A percentile compares a stretch with the other conserved stretches of the same genome.
Conservation (phyloP, 805 yeast species). For the Sugiyamaella americana region DNA sequence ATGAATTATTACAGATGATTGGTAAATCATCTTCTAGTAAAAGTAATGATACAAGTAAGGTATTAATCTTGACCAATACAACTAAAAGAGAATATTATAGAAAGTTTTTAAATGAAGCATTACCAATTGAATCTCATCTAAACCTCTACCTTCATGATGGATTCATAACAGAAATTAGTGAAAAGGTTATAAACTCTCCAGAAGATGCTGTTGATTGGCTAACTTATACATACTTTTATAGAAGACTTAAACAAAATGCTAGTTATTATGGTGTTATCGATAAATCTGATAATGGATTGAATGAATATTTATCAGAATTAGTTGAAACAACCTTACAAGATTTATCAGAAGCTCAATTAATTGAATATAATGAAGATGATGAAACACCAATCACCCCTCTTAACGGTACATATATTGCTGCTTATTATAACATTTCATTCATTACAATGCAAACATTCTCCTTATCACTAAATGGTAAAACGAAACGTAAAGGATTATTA, state of each 20-base stretch:
- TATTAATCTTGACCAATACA: slow-evolving; percentile 50
- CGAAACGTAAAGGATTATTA: slow-evolving; percentile 55
- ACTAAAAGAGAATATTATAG: slow-evolving; percentile 57
- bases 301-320: slow-evolving; percentile 76
- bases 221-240: slow-evolving; percentile 74
- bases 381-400: slow-evolving; percentile 45
- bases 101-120: slow-evolving; percentile 62
- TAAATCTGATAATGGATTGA: slow-evolving; percentile 58
- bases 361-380: slow-evolving; percentile 47
- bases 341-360: slow-evolving; percentile 47
- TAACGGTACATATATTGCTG: slow-evolving; percentile 67
- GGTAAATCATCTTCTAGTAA: slow-evolving; percentile 20
- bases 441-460: slow-evolving; percentile 59
- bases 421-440: slow-evolving; percentile 63
- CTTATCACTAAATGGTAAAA: slow-evolving; percentile 44
- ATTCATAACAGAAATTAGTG: slow-evolving; percentile 67
- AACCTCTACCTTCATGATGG: slow-evolving; percentile 56
- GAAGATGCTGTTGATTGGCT: slow-evolving; percentile 92
- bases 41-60: slow-evolving; percentile 32
- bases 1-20: slow-evolving; percentile 36
- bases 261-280: slow-evolving; percentile 78
- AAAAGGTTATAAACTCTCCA: slow-evolving; percentile 52
- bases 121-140: slow-evolving; percentile 80
- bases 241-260: slow-evolving; percentile 77
- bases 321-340: slow-evolving; percentile 68